Base-by-base conservation (phyloP, 139 green algal genomes). In the Spirogloea muscicola region DNA sequence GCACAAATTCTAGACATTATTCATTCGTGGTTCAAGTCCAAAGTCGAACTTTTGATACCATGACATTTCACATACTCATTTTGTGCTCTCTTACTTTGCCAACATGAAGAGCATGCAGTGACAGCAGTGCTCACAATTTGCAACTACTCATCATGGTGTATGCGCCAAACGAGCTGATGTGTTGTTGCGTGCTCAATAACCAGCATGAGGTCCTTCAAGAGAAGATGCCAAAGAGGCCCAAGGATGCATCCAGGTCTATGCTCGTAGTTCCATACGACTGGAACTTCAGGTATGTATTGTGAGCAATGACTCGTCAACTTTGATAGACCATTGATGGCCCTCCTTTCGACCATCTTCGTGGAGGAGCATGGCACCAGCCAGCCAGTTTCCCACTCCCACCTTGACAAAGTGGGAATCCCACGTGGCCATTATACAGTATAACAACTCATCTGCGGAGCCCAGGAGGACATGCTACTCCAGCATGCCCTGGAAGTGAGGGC, bases 231-330 rank as follows among this genome's bases (percentile, higher is more conserved):
- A 31, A 31, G n/a, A 4, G 41, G 41, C 55, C 55, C 55, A 6
- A 64, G 33, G 10, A 67, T 49, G 4, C 37, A 67, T 3, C 58
- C n/a, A n/a, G 34, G 33, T 67, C 21, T n/a, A 38, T 67, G 0
- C 37, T 51, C n/a, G 58, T 67, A 21, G 33, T 38, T 25, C 36
- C 58, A 6, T 67, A 67, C 33, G 58, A 67, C 58, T 67, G 58
- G 58, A 48, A 16, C 31, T 67, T 67, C 58, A 25, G 58, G 21
- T 67, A 67, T n/a, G 16, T 66, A 18, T 21, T 66, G 29, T n/a
- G n/a, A n/a, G n/a, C n/a, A n/a, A n/a, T n/a, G n/a, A n/a, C n/a
- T n/a, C n/a, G n/a, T n/a, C n/a, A n/a, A n/a, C n/a, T n/a, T n/a
- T n/a, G n/a, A n/a, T n/a, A n/a, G n/a, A n/a, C n/a, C n/a, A n/a